Evolutionary conservation across 1,139 yeast genomes (phyloP), one percentile per base, ranked within the genome.

Genomic region (Diutina siamensis): DNA sequence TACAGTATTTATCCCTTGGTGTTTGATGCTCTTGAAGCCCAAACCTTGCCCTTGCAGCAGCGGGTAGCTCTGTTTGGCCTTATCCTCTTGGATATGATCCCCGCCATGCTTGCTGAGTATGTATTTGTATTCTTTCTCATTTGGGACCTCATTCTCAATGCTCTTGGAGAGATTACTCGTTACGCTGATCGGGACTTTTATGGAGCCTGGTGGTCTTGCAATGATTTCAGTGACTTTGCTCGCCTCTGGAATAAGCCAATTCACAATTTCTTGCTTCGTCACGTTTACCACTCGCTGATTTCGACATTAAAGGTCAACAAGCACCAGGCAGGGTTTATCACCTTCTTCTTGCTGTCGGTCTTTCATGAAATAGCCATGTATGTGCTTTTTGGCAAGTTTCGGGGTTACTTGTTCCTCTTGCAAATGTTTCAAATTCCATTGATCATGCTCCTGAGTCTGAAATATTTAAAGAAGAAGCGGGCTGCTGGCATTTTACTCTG

Each of bases 201-300:
- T 57, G 94, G 95, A 3, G 86, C 88, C 40, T 92, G 98, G 98
- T 92, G 97, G 98, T 86, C 92, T 54, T 85, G 94, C 53, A 79
- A 84, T 27, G 83, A 88, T 45, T 92, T 97, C 96, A 88, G 85
- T 48, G 92, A 88, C 59, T 92, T 85, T 64, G 84, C 97, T 9
- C 74, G 97, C 52, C 80, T 85, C 52, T 94, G 99, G 98, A 92
- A 92, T 59, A 74, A 78, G 9, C 97, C 97, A 0, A 97, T 94
- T n/a, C 97, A 92, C 61, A 77, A 80, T 53, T 92, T 92, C 56
- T 67, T 92, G 49, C 67, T 88, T 42, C 76, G 97, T 52, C 99
- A 94, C 58, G 98, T 92, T 8, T 94, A 92, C 61, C 97, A 88
- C 59, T 83, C 95, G 28, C 79, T 94, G 15, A 85, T 92, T 49